phyloP scores from a whole-genome alignment of 352 stramenopile species.

The Globisporangium megalacanthum region DNA sequence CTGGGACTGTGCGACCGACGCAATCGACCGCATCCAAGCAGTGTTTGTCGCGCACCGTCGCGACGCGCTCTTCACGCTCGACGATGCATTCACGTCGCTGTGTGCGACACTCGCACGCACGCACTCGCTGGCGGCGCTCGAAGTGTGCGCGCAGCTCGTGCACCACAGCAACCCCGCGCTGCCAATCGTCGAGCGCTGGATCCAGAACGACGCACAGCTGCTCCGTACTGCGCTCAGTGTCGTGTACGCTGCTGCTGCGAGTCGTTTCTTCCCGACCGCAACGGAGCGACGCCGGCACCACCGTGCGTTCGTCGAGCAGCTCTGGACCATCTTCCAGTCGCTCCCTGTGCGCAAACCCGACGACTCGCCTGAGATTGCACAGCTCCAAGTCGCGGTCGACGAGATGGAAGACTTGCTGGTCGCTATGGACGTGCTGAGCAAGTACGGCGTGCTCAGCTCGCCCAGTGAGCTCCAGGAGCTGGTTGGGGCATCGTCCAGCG shows the following conservation, averaged over 20 bases:
- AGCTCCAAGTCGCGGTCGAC: conserved; percentile 65
- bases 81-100: conserved; percentile 48
- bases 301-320: conserved; percentile 36
- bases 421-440: conserved; percentile 57
- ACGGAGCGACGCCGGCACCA: conserved; percentile 11
- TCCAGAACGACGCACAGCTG: conserved; percentile 48
- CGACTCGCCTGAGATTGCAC: conserved; percentile 42
- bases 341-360: conserved; percentile 57
- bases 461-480: conserved; percentile 20
- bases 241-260: conserved; percentile 15
- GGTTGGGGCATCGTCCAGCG: conserved; percentile 3
- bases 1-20: conserved; percentile 15
- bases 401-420: conserved; percentile 72
- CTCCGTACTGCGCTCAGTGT: conserved; percentile 58
- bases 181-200: conserved; percentile 33
- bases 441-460: conserved; percentile 43
- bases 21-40: conserved; percentile 35
- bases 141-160: conserved; percentile 52
- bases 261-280: neutral
- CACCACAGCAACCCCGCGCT: conserved; percentile 60
- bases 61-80: conserved; percentile 29
- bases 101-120: conserved; percentile 26
- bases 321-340: conserved; percentile 73
- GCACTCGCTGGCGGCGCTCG: conserved; percentile 25
- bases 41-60: conserved; percentile 45